These are phyloP conservation scores for Ophiostoma australiae DNA, from an alignment of 2,329 filamentous ascomycete species.

Conservation along the genomic window DNA sequence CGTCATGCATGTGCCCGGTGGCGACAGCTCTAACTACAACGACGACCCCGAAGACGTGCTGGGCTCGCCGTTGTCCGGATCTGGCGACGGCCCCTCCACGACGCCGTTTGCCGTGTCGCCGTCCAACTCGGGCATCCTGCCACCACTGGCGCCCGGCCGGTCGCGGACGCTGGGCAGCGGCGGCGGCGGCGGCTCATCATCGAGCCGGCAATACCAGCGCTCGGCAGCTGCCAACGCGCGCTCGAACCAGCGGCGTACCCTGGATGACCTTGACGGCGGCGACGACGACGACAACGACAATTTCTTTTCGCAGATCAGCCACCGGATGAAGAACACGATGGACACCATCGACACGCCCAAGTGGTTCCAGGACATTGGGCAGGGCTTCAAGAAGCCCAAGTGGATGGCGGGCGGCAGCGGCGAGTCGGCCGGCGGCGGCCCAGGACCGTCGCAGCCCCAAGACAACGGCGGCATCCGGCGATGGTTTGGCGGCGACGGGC, in stretches of 20 bases:
- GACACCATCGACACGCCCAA: slow-evolving; percentile 75
- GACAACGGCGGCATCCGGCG: slow-evolving; percentile 42
- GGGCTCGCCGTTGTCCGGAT: slow-evolving; percentile 1
- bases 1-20: slow-evolving; percentile 35
- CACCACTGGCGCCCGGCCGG: slow-evolving; percentile 19
- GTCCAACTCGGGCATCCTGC: slow-evolving; percentile 28
- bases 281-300: slow-evolving; percentile 67
- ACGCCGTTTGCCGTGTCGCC: slow-evolving; percentile 44
- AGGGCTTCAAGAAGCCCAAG: slow-evolving; percentile 67
- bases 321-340: slow-evolving; percentile 86
- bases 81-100: slow-evolving; percentile 34
- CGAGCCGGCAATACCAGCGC: slow-evolving; percentile 13
- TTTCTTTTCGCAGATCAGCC: slow-evolving; percentile 77
- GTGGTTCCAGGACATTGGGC: slow-evolving; percentile 70
- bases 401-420: slow-evolving; percentile 68
- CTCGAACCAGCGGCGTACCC: neutral
- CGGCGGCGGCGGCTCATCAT: slow-evolving; percentile 28
- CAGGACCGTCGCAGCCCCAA: slow-evolving; percentile 16
- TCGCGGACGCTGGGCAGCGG: slow-evolving; percentile 31
- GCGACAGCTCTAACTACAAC: slow-evolving; percentile 34
- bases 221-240: neutral
- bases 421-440: slow-evolving; percentile 29
- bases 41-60: slow-evolving; percentile 20
- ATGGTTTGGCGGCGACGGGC: slow-evolving; percentile 52
- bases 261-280: slow-evolving; percentile 32